Evolutionary conservation across 495 filamentous ascomycete species (phyloP).

Genomic region (Penicillium verhagenii): DNA sequence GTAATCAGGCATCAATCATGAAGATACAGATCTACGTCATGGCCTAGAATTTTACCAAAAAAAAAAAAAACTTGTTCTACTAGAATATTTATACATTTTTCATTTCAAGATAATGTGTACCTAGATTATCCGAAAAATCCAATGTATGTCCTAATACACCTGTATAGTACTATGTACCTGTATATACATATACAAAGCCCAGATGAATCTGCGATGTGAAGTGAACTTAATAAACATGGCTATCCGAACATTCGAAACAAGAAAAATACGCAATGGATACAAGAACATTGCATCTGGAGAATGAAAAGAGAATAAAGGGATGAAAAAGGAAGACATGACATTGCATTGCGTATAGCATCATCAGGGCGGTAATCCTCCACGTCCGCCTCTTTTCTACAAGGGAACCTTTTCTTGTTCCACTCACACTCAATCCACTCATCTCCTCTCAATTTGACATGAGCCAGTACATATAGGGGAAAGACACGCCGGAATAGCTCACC

Average conservation of each 20-base stretch:
- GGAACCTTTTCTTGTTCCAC: constrained; percentile 5
- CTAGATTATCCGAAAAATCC: too few relatives aligned
- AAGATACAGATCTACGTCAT: neutral
- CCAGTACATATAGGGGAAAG: neutral
- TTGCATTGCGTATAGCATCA: constrained; percentile 33
- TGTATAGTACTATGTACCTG: too few relatives aligned
- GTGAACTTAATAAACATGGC: constrained; percentile 4
- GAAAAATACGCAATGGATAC: constrained; percentile 13
- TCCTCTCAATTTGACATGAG: neutral
- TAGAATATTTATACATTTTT: too few relatives aligned
- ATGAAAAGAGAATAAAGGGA: constrained; percentile 12
- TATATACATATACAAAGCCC: too few relatives aligned
- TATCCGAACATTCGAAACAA: constrained; percentile 12
- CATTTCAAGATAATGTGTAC: too few relatives aligned
- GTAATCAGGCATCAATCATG: constrained; percentile 25
- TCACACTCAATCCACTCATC: neutral
- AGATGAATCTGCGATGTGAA: too few relatives aligned
- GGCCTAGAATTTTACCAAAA: too few relatives aligned
- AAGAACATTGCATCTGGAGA: constrained; percentile 23
- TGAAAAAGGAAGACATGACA: constrained; percentile 19
- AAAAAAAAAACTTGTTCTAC: too few relatives aligned
- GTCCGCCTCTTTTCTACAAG: constrained; percentile 30
- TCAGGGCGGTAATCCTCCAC: constrained; percentile 21
- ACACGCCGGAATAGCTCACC: neutral
- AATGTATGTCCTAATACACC: too few relatives aligned